Base-by-base conservation (phyloP, 2,329 filamentous ascomycete genomes). In the Tolypocladium album region DNA sequence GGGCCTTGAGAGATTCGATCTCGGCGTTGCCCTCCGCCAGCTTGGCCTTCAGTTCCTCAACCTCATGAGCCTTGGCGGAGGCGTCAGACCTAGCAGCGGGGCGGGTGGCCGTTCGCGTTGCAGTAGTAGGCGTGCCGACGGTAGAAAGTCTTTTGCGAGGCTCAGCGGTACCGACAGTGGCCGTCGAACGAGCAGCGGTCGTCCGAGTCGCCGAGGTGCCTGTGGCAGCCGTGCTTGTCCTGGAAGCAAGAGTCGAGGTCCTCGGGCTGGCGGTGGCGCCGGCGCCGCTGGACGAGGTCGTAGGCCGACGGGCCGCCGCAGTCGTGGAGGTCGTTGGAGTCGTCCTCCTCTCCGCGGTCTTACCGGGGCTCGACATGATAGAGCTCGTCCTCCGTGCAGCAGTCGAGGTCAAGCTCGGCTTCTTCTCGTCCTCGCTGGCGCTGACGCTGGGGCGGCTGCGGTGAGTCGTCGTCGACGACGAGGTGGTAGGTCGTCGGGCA, bases 41-140 rank as follows among this genome's bases (percentile, higher is more conserved):
- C 71, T 86, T 85, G 9, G 76, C 70, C 74, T 84, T 87, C 52
- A 88, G 75, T 55, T 83, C 79, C 57, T 87, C 84, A 4, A 83
- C 73, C 66, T 84, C 83, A 72, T 83, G 86, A 24, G 78, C 69
- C 9, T 78, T 75, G 20, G 75, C 69, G 27, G 77, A 74, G 40
- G 76, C 70, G 50, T 74, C 72, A 22, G 73, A 70, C 12, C 68
- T 69, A 20, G 75, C 67, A n/a, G 76, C 60, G 6, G 74, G 69
- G 63, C 81, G 78, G 58, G 75, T 60, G 3, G 74, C 63, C 4
- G 76, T 68, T 40, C 75, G 71, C 34, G 73, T 59, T 22, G 74
- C 67, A 13, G 73, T 58, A 17, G 77, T 65, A 4, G 78, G 67
- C 2, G 72, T 68, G 36, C 78, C 74, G 27, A 77, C 75, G 1